Base-by-base conservation (phyloP, 1,284 basidiomycete genomes). In the Amylostereum areolatum region DNA sequence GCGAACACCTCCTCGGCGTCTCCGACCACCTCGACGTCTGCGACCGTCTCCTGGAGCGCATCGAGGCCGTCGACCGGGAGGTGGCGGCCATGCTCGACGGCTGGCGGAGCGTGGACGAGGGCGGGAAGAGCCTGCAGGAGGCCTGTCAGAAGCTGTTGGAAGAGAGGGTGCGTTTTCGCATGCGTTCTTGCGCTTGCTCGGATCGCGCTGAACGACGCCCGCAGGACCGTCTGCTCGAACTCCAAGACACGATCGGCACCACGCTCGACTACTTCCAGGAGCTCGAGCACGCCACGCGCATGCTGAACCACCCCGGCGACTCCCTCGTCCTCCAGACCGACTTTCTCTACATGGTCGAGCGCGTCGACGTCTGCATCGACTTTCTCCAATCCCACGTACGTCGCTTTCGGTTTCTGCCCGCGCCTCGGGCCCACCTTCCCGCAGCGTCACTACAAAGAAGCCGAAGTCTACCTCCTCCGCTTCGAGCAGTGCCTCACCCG, bases 401-500 rank as follows among this genome's bases (percentile, higher is more conserved):
- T 71, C 9, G 11, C 3, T 34, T 5, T 43, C 2, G 36, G 25
- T 42, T 10, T 46, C 24, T 6, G 7, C 10, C 11, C 31, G 2
- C 7, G 11, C 10, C 40, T 11, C 28, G 10, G 44, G n/a, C 10
- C 2, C 6, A 24, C 5, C 24, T 43, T 30, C 32, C 43, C 24
- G 32, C 59, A 97, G 92, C 80, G 90, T 57, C 85, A 93, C 63
- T 97, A 86, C 69, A 80, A 80, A 58, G 94, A 97, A 70, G 84
- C 92, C 8, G 92, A 96, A 60, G 73, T 97, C 18, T 97, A 96
- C 64, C 73, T 96, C 7, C 75, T 97, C 24, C 83, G 94, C 27
- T 97, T 94, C 68, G 92, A 95, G 60, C 94, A 97, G 68, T 97
- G 94, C 66, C 85, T 97, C 78, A 95, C 91, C 0, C 82, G 94